Percentiles rank a stretch among this genome's conserved stretches.
These are phyloP conservation scores for Capronia coronata DNA, from an alignment of 2,329 filamentous ascomycete genomes.

Conservation along the genomic window DNA sequence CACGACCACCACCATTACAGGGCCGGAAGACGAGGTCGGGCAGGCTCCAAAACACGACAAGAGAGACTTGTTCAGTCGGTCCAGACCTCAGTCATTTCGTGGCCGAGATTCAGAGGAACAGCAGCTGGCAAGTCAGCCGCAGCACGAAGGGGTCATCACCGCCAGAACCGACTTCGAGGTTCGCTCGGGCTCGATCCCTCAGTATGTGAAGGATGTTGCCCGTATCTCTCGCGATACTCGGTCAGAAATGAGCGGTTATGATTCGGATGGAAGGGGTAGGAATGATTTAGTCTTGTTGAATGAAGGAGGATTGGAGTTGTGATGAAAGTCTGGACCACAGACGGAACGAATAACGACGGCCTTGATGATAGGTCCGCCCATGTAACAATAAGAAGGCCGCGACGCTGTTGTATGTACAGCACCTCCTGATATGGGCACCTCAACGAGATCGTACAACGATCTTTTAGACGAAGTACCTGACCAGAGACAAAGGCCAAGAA, in stretches of 20 bases:
- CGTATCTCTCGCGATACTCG: constrained; percentile 10
- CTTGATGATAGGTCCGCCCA: not conserved
- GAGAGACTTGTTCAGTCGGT: constrained; percentile 7
- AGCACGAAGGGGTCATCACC: constrained; percentile 23
- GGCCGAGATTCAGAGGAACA: constrained; percentile 22
- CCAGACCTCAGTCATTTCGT: constrained; percentile 3
- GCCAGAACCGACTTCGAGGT: constrained; percentile 24
- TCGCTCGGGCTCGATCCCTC: constrained; percentile 6
- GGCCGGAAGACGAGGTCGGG: constrained; percentile 12
- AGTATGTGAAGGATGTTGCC: not conserved
- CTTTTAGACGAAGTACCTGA: not conserved
- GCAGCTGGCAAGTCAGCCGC: constrained; percentile 14
- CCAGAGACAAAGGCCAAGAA: not conserved
- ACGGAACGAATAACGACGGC: not conserved
- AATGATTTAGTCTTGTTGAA: not conserved
- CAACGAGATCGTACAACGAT: no score
- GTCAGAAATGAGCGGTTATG: constrained; percentile 10
- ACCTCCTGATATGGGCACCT: no score
- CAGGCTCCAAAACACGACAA: constrained; percentile 6
- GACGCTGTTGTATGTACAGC: no score
- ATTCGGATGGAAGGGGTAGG: constrained; percentile 4
- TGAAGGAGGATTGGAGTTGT: not conserved
- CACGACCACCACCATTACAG: constrained; percentile 20
- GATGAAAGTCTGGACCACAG: not conserved
- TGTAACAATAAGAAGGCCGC: not conserved